Evolutionary conservation across 1,284 basidiomycete species (phyloP).

Genomic region (Ganoderma sinense): DNA sequence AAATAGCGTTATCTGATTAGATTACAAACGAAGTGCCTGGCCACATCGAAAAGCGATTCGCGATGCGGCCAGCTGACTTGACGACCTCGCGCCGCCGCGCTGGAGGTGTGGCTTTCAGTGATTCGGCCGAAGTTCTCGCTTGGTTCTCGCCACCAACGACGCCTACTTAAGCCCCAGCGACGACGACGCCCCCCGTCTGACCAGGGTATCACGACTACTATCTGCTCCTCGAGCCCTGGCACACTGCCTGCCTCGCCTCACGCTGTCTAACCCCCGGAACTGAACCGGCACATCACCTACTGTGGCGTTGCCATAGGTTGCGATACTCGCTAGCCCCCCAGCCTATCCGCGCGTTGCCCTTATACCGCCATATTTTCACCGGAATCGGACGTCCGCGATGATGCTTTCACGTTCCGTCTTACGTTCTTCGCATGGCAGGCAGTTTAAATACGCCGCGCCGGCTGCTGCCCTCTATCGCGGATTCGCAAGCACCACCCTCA

Average conservation of each 20-base stretch:
- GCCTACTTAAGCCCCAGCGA: neutral
- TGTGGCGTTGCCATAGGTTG: too few species aligned
- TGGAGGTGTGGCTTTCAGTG: conserved; percentile 10
- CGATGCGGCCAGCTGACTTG: conserved; percentile 13
- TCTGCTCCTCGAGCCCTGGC: neutral
- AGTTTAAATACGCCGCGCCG: conserved; percentile 11
- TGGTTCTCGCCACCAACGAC: conserved; percentile 24
- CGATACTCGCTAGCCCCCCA: neutral
- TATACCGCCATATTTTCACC: neutral
- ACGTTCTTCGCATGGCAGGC: conserved; percentile 23
- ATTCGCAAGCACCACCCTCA: conserved; percentile 39
- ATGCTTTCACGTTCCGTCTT: conserved; percentile 30
- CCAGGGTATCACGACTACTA: neutral
- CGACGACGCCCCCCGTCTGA: neutral
- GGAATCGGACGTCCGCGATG: neutral
- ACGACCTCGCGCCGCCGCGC: conserved; percentile 1
- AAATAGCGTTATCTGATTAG: conserved; percentile 24
- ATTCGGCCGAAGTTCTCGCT: conserved; percentile 33
- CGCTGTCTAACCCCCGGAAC: neutral
- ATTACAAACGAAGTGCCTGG: conserved; percentile 19
- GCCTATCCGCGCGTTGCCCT: neutral
- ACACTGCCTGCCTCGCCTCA: too few species aligned
- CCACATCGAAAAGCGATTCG: neutral
- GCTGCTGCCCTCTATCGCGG: conserved; percentile 32
- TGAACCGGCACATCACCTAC: too few species aligned